Evolutionary conservation across 371 early-diverging fungal genomes (phyloP).

Genomic region (Zychaea mexicana): DNA sequence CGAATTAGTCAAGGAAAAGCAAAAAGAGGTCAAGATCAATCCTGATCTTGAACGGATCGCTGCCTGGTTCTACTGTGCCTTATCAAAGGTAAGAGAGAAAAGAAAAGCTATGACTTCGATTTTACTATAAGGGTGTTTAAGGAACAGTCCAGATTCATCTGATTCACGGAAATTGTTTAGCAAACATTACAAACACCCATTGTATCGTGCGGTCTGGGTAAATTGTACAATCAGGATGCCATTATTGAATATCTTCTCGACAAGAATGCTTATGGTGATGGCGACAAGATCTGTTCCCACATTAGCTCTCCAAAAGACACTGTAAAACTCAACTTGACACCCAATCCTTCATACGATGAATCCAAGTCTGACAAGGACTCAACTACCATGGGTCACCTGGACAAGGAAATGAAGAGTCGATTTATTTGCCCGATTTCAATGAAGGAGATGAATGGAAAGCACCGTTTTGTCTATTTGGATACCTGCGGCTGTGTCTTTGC

Average conservation of each 20-base stretch:
- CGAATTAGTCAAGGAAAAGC: constrained; percentile 92
- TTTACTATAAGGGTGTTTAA: too few relatives aligned
- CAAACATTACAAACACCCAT: constrained; percentile 77
- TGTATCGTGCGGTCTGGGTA: constrained; percentile 82
- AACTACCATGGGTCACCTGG: constrained; percentile 48
- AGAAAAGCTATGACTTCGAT: too few relatives aligned
- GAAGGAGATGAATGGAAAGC: constrained; percentile 94
- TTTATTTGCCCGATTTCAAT: constrained; percentile 91
- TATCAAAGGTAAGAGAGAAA: constrained; percentile 71
- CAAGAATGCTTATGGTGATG: constrained; percentile 79
- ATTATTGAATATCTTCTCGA: constrained; percentile 85
- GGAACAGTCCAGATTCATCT: too few relatives aligned
- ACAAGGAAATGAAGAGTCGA: constrained; percentile 56
- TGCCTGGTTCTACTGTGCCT: constrained; percentile 82
- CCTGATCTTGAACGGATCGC: constrained; percentile 68
- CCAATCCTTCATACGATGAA: constrained; percentile 70
- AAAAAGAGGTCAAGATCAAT: constrained; percentile 75
- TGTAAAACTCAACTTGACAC: constrained; percentile 69
- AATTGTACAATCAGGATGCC: constrained; percentile 91
- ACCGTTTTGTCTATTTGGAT: constrained; percentile 75
- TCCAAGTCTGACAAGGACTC: constrained; percentile 28
- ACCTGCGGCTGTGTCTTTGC: constrained; percentile 92
- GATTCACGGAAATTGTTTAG: constrained; percentile 29
- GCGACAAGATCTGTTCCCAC: constrained; percentile 80
- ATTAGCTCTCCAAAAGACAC: constrained; percentile 78